phyloP scores from a whole-genome alignment of 139 green algal genomes.

The Coelastrella sp. region DNA sequence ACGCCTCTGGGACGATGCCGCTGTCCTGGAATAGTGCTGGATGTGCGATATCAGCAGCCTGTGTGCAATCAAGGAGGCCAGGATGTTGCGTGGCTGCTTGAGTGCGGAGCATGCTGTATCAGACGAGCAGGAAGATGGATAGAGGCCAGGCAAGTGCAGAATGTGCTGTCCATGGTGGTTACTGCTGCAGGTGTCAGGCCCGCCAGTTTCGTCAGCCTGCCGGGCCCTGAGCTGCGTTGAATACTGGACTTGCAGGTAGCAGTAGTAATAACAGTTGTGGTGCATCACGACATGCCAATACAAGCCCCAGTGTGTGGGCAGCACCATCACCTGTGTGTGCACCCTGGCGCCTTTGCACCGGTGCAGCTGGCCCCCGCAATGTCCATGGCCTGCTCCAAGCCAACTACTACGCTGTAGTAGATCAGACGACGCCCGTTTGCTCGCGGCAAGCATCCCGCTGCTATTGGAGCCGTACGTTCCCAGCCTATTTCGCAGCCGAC shows the following conservation, averaged over 20 bases:
- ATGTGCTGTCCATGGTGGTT: background rate
- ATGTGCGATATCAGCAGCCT: constrained; percentile 8
- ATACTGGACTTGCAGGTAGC: no score
- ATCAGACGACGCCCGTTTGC: background rate
- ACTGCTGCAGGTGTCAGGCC: background rate
- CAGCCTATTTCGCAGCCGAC: background rate
- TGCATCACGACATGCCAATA: no score
- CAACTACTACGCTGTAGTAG: background rate
- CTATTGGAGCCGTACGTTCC: background rate
- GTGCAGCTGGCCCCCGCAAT: background rate
- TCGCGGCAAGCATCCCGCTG: background rate
- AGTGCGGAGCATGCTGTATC: no score
- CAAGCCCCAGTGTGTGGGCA: no score
- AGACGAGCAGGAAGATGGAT: no score
- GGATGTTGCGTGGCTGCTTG: no score
- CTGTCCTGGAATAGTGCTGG: background rate
- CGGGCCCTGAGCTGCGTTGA: no score
- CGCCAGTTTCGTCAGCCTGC: background rate
- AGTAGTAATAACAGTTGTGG: no score
- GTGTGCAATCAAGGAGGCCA: no score
- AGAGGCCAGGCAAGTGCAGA: no score
- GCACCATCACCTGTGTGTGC: background rate
- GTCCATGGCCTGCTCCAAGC: background rate
- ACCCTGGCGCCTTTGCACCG: background rate
- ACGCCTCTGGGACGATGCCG: background rate